These are phyloP conservation scores for Persicaria tinctoria DNA, from an alignment of 148 eudicot species.

Conservation along the genomic window DNA sequence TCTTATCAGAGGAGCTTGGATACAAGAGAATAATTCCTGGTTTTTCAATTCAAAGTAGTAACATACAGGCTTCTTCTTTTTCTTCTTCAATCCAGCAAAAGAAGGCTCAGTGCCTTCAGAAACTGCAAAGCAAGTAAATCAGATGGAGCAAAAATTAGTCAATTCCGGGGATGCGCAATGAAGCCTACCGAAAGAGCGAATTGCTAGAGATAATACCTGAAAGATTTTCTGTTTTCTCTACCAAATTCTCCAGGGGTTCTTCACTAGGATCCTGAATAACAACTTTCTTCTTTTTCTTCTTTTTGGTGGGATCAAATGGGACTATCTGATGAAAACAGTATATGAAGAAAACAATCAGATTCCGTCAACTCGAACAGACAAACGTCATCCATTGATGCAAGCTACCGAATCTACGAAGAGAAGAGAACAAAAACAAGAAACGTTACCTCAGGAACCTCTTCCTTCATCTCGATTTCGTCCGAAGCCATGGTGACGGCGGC, in stretches of 20 bases:
- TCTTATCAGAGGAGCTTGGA: too few relatives aligned
- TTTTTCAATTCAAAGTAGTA: background rate
- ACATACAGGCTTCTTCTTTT: too few relatives aligned
- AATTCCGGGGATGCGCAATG: too few relatives aligned
- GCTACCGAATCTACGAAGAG: background rate
- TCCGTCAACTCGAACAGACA: background rate
- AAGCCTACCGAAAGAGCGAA: background rate
- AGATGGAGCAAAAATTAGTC: too few relatives aligned
- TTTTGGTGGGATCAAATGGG: conserved; percentile 65
- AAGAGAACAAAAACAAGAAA: background rate
- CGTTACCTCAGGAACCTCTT: conserved; percentile 41
- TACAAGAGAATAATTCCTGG: background rate
- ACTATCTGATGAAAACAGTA: conserved; percentile 31
- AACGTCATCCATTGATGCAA: background rate
- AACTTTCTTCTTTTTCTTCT: conserved; percentile 79
- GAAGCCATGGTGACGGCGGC: conserved; percentile 30
- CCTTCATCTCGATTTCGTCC: conserved; percentile 27
- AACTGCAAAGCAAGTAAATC: too few relatives aligned
- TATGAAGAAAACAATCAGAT: background rate
- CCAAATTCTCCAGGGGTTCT: conserved; percentile 45
- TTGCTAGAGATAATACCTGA: conserved; percentile 28
- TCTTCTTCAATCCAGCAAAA: too few relatives aligned
- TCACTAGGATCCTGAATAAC: conserved; percentile 63
- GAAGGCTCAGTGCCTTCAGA: too few relatives aligned
- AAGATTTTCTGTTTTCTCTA: conserved; percentile 52